Conservation (phyloP, 2,329 filamentous ascomycete species). For the Diaporthe velutina region DNA sequence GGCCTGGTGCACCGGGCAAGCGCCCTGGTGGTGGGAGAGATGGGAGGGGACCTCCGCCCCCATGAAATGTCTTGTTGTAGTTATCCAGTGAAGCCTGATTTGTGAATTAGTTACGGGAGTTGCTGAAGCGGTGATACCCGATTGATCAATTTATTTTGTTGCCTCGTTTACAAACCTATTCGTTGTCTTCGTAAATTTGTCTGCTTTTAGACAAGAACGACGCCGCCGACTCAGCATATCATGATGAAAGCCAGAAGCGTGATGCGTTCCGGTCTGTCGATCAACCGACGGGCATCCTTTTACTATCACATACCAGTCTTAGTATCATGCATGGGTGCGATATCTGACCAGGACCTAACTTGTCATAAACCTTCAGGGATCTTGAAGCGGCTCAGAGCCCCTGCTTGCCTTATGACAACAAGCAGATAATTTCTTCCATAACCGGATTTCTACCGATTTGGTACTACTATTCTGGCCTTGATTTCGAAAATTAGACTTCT, state of each 20-base stretch:
- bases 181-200: no score
- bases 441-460: no score
- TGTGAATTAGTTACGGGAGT: not conserved
- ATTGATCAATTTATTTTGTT: not conserved
- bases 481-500: not conserved
- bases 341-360: not conserved
- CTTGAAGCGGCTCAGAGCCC: not conserved
- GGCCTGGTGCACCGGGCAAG: not conserved
- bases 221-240: no score
- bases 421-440: not conserved
- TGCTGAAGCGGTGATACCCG: conserved; percentile 2
- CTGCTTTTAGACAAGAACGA: no score
- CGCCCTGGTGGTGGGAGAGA: conserved; percentile 23
- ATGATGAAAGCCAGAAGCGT: not conserved
- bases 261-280: not conserved
- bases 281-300: not conserved
- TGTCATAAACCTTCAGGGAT: not conserved
- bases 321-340: no score
- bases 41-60: conserved; percentile 4
- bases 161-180: no score
- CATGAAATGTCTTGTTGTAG: not conserved
- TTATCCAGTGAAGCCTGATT: not conserved
- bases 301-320: not conserved
- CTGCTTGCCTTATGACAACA: not conserved
- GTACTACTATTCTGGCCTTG: not conserved